Evolutionary conservation across 441 rosid species (phyloP).

Genomic region (Hypseocharis bilobata): DNA sequence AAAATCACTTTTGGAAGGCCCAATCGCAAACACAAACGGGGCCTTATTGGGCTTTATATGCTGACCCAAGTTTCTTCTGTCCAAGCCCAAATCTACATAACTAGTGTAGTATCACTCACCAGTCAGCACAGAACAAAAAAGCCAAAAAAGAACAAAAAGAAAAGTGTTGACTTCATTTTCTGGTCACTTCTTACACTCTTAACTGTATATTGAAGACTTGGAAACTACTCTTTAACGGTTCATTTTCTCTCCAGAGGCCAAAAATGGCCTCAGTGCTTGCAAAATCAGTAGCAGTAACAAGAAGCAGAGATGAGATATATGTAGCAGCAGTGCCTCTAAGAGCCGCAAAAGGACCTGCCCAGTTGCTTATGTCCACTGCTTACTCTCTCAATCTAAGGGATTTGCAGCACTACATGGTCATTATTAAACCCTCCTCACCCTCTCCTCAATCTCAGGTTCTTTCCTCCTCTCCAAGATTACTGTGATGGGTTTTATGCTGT

Average conservation of each 20-base stretch:
- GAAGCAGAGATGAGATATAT: conserved; percentile 41
- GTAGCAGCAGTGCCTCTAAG: conserved; percentile 54
- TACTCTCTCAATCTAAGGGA: conserved; percentile 49
- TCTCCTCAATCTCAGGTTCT: conserved; percentile 34
- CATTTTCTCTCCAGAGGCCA: neutral
- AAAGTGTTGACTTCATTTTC: too few species aligned
- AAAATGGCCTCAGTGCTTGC: conserved; percentile 25
- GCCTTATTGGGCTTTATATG: too few species aligned
- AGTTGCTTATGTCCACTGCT: conserved; percentile 47
- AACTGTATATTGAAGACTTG: too few species aligned
- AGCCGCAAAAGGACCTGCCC: conserved; percentile 54
- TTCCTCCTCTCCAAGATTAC: neutral
- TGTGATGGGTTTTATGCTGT: neutral
- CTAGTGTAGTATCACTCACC: too few species aligned
- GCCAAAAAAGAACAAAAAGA: too few species aligned
- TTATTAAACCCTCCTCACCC: conserved; percentile 40
- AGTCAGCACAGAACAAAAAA: too few species aligned
- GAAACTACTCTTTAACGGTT: too few species aligned
- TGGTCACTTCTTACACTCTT: too few species aligned
- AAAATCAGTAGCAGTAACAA: conserved; percentile 17
- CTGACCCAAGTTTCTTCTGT: too few species aligned
- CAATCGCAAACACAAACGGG: too few species aligned
- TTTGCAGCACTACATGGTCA: conserved; percentile 64
- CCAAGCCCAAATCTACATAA: too few species aligned
- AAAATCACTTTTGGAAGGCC: too few species aligned